Conservation (phyloP, 1,139 yeast species). For the Pichia sp. region DNA sequence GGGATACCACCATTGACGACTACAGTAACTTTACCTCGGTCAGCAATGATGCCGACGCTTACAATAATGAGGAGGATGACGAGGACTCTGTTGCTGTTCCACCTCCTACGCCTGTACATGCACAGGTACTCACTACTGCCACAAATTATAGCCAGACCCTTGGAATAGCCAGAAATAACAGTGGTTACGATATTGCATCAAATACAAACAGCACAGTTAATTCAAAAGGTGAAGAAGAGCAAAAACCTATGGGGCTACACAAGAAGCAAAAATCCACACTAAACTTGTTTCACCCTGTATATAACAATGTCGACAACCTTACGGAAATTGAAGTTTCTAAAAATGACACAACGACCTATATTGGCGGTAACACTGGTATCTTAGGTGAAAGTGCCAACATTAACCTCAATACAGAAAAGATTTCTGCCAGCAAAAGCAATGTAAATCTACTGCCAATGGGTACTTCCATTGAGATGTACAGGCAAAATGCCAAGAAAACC, state of each 20-base stretch:
- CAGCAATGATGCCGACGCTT: neutral
- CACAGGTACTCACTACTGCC: neutral
- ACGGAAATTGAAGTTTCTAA: neutral
- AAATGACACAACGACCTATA: neutral
- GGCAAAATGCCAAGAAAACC: slow-evolving; percentile 78
- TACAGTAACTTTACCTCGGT: neutral
- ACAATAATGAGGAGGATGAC: neutral
- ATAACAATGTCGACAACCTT: neutral
- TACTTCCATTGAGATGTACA: slow-evolving; percentile 81
- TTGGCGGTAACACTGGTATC: neutral
- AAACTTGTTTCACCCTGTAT: slow-evolving; percentile 13
- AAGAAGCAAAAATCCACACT: slow-evolving; percentile 10
- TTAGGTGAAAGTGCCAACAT: neutral
- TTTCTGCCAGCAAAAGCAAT: neutral
- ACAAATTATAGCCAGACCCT: neutral
- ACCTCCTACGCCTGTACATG: neutral
- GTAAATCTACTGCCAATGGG: slow-evolving; percentile 61
- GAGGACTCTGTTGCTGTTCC: neutral
- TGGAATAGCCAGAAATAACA: neutral
- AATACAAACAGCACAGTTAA: neutral
- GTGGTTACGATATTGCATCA: neutral
- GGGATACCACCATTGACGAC: neutral
- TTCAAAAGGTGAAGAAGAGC: neutral
- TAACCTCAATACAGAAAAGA: neutral
- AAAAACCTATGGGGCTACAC: neutral